These are phyloP conservation scores for Acacia pycnantha DNA, from an alignment of 331 rosid genomes.

Conservation along the genomic window DNA sequence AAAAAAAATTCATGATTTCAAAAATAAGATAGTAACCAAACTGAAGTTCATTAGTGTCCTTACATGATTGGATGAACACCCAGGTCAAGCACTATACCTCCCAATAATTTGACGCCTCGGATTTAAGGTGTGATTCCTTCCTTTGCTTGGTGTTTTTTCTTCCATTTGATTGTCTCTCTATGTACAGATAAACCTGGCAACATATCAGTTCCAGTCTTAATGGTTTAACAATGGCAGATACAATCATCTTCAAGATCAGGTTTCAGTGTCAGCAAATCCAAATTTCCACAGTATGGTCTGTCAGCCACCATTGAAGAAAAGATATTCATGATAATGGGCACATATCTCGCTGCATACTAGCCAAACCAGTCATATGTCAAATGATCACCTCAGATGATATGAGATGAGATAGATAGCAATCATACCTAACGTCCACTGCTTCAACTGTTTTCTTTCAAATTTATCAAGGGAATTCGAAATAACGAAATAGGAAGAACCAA, in stretches of 20 bases:
- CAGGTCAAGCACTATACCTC: not conserved
- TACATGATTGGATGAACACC: not conserved
- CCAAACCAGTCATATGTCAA: constrained; percentile 6
- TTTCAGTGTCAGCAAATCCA: not conserved
- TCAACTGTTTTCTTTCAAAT: constrained; percentile 5
- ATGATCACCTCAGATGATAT: constrained; percentile 2
- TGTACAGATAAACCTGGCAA: constrained; percentile 11
- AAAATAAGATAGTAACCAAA: not conserved
- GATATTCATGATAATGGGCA: not conserved
- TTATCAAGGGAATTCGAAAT: constrained; percentile 10
- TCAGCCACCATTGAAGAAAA: constrained; percentile 11
- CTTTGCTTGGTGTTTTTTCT: not conserved
- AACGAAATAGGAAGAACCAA: constrained; percentile 17
- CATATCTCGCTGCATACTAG: not conserved
- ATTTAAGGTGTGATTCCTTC: not conserved
- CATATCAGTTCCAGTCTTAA: not conserved
- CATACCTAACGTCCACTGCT: not conserved
- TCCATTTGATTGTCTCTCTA: not conserved
- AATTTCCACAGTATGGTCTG: constrained; percentile 2
- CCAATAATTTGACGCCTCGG: not conserved
- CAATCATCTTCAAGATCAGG: not conserved
- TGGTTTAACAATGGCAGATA: not conserved
- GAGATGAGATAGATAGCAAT: constrained; percentile 2
- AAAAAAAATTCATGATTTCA: not conserved
- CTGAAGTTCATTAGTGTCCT: not conserved